Evolutionary conservation across 2,329 filamentous ascomycete genomes (phyloP), one percentile per base, ranked within the genome.

Genomic region (Lecanoromycetidae sp.): DNA sequence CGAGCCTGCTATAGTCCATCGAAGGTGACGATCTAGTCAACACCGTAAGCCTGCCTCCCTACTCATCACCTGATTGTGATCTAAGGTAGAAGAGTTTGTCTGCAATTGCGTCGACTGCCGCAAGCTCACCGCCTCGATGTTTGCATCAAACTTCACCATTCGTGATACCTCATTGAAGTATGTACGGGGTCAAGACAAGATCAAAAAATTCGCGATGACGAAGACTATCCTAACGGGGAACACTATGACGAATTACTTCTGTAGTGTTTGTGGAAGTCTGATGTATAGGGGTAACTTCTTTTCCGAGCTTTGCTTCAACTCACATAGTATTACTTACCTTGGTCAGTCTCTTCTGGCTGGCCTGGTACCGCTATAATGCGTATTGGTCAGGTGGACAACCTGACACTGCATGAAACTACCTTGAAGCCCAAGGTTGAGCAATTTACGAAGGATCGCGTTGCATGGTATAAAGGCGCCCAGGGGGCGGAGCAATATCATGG

Each of bases 361-460:
- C 73, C 74, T 0, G 72, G 66, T 0, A 48, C 50, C 35, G 71
- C 34, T 30, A 71, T 80, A 38, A 44, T 75, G 49, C 62, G 78
- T 0, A 69, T 78, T 41, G 79, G 79, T 0, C 79, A 74, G 0
- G 70, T 82, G 1, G 78, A 82, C 57, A 77, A 82, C 60, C 77
- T 77, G 43, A 59, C 57, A 41, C 56, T 82, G 42, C 68, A 72
- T 27, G 75, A 80, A 62, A 75, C 70, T 0, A 72, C 69, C 56
- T 58, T 82, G 52, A 72, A 63, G 56, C 77, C 78, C 0, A 59
- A 57, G 49, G 51, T 68, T 0, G 78, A 80, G 63, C 63, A 68
- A 37, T 81, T 71, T 57, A 61, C 61, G 0, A 69, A 75, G 58
- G 64, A 72, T 50, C 62, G 76, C 2, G 73, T 74, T 2, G 55